Evolutionary conservation across 305 asterid species (phyloP).

Genomic region (Fraxinus baroniana): DNA sequence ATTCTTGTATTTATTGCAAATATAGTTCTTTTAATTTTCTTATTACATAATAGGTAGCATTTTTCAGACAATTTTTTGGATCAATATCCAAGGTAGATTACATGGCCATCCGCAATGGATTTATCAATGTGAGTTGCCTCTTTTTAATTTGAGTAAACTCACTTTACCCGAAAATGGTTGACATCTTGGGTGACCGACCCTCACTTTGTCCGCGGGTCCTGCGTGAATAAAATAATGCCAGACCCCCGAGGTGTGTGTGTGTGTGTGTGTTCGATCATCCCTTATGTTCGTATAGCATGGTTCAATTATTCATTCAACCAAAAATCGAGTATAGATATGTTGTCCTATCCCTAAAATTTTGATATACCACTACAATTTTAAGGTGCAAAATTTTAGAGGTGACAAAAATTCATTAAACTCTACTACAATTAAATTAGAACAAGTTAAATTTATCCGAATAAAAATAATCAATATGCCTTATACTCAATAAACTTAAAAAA

Average conservation of each 20-base stretch:
- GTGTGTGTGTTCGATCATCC: too few relatives aligned
- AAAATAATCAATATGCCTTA: neutral
- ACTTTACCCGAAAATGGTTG: too few relatives aligned
- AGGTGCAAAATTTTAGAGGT: neutral
- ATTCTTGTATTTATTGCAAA: neutral
- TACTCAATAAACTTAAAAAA: neutral
- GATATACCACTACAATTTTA: neutral
- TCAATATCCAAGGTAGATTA: conserved; percentile 56
- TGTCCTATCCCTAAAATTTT: neutral
- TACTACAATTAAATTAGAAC: neutral
- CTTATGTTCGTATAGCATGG: too few relatives aligned
- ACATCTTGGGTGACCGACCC: too few relatives aligned
- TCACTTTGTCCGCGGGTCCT: too few relatives aligned
- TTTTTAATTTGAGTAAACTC: neutral
- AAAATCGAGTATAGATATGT: neutral
- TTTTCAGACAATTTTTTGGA: conserved; percentile 53
- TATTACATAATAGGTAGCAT: conserved; percentile 51
- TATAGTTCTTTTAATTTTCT: neutral
- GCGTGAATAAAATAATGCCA: too few relatives aligned
- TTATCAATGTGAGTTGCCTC: conserved; percentile 50
- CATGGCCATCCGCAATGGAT: conserved; percentile 61
- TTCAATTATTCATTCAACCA: neutral
- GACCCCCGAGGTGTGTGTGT: too few relatives aligned
- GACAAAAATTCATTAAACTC: neutral
- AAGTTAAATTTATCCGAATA: neutral